A percentile compares a stretch with the other conserved stretches of the same genome.
Evolutionary conservation across 139 green algal species (phyloP).

Genomic region (Chlamydomonas incerta): DNA sequence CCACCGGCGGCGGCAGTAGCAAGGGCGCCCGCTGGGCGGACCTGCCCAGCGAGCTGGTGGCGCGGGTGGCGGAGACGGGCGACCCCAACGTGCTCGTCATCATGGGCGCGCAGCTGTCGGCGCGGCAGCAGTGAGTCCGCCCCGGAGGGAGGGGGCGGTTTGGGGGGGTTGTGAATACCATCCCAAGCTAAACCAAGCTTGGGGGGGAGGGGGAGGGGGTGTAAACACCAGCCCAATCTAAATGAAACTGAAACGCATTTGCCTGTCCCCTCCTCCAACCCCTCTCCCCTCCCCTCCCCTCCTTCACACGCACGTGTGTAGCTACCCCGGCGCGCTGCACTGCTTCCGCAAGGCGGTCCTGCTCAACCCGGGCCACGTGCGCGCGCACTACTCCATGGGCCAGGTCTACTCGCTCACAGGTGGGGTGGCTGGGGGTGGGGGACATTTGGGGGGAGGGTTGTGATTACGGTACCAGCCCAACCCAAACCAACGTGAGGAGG

Average conservation of each 20-base stretch:
- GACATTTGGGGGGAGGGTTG: no score
- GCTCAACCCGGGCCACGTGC: slow-evolving; percentile 47
- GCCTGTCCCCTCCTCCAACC: no score
- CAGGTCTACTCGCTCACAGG: slow-evolving; percentile 55
- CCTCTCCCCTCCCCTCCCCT: background rate
- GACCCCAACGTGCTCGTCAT: slow-evolving; percentile 62
- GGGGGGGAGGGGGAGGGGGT: no score
- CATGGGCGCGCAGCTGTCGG: slow-evolving; percentile 58
- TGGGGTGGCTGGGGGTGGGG: background rate
- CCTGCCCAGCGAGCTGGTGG: slow-evolving; percentile 4
- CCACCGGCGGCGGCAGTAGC: no score
- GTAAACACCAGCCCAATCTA: no score
- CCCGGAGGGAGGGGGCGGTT: background rate
- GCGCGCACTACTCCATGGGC: slow-evolving; percentile 63
- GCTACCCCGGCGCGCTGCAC: slow-evolving; percentile 55
- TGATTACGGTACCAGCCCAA: no score
- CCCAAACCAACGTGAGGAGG: background rate
- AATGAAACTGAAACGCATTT: no score
- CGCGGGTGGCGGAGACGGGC: slow-evolving; percentile 24
- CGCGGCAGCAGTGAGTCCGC: slow-evolving; percentile 22
- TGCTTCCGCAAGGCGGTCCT: slow-evolving; percentile 61
- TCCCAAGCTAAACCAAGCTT: no score
- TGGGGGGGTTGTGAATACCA: background rate
- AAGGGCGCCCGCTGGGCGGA: background rate
- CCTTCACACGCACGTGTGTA: no score